phyloP scores from a whole-genome alignment of 202 grass and related monocot species.

The Panicum virgatum region DNA sequence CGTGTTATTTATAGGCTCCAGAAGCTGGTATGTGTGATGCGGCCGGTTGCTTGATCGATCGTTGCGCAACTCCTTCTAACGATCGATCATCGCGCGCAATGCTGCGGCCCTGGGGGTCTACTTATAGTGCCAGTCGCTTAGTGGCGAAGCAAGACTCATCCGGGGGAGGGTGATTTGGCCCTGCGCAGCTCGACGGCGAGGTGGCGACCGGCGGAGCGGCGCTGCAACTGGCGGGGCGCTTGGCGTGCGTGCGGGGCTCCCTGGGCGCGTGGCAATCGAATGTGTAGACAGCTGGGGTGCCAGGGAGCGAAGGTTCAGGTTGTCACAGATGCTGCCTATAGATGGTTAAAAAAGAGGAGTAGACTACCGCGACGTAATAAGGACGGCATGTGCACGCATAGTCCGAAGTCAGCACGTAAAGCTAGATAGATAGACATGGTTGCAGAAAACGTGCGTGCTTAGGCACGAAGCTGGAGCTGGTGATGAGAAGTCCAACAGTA shows the following conservation, averaged over 20 bases:
- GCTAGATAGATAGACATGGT: not conserved
- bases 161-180: too few relatives aligned
- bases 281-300: too few relatives aligned
- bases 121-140: too few relatives aligned
- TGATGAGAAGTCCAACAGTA: not conserved
- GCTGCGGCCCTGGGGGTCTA: too few relatives aligned
- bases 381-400: not conserved
- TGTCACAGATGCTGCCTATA: not conserved
- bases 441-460: not conserved
- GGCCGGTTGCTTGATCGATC: not conserved
- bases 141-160: too few relatives aligned
- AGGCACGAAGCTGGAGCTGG: not conserved
- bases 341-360: slow-evolving; percentile 1
- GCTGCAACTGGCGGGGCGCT: too few relatives aligned
- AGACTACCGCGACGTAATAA: not conserved
- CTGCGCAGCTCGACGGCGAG: too few relatives aligned
- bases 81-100: not conserved
- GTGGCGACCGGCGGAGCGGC: too few relatives aligned
- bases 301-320: not conserved
- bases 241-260: too few relatives aligned
- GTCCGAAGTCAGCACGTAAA: not conserved
- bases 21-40: too few relatives aligned
- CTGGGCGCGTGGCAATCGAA: too few relatives aligned
- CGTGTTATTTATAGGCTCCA: slow-evolving; percentile 8
- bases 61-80: not conserved